Base-by-base conservation (phyloP, 176 grass and related monocot genomes). In the Zea luxurians region DNA sequence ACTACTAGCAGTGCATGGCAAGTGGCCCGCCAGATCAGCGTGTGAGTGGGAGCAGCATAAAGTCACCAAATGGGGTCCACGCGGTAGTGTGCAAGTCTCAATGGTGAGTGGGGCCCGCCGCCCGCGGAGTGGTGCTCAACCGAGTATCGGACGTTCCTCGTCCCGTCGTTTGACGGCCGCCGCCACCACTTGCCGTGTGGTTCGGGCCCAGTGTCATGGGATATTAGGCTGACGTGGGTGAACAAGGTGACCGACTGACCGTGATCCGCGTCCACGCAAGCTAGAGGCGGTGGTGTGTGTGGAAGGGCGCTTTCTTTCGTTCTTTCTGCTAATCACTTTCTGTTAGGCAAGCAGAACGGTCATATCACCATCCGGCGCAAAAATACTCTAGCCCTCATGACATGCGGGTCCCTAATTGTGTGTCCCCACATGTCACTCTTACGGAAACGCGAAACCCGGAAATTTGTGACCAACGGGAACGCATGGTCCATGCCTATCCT, bases 11-110 rank as follows among this genome's bases (percentile, higher is more conserved):
- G 37, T 42, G 47, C 58, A 44, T 68, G 86, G 80, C 80, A 83
- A 88, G 81, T 84, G 86, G 76, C 40, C 71, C 57, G 64, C 86
- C 77, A 84, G 71, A 76, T 80, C 64, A 70, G 64, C 82, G 0
- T 76, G 77, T 88, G 64, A 84, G 81, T 84, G 47, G 76, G 81
- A 84, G 61, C 16, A 68, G 12, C 11, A 46, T 46, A 79, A 74
- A 83, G 74, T 50, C 5, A 18, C 60, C 8, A 10, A 17, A 16
- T 6, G 15, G 20, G 45, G 1, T 78, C 78, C 78, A 76, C 78
- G 18, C 61, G 68, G 10, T 78, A 66, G 73, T 48, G 67, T 73
- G 79, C 34, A 13, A 15, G 50, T 60, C 10, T 87, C 49, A 35
- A 87, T 73, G 79, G 59, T 52, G 50, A 1, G 67, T 9, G 60